These are phyloP conservation scores for Pichia thaimueangensis DNA, from an alignment of 805 yeast species.

Conservation along the genomic window DNA sequence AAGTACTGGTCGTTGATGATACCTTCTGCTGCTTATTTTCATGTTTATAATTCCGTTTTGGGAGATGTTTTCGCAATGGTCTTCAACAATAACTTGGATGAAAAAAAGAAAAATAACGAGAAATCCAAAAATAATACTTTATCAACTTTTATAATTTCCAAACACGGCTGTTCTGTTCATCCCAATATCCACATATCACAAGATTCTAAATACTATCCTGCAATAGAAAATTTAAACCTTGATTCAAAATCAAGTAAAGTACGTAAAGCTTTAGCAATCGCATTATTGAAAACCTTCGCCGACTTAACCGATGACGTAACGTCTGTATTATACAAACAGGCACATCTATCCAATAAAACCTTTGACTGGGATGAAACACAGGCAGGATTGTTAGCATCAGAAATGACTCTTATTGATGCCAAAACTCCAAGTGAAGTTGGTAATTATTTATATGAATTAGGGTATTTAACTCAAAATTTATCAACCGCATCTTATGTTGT, in stretches of 20 bases:
- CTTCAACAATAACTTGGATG: conserved; percentile 39
- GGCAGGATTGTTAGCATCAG: conserved; percentile 75
- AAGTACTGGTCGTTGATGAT: conserved; percentile 38
- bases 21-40: conserved; percentile 45
- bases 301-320: conserved; percentile 35
- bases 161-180: conserved; percentile 60
- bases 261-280: conserved; percentile 69
- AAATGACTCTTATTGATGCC: conserved; percentile 49
- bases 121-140: conserved; percentile 22
- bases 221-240: conserved; percentile 59
- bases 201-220: conserved; percentile 69
- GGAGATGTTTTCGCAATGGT: conserved; percentile 46
- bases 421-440: conserved; percentile 56
- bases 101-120: too few species aligned
- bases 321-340: conserved; percentile 14
- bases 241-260: conserved; percentile 49
- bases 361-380: conserved; percentile 70
- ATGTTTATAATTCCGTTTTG: conserved; percentile 42
- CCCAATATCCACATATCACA: conserved; percentile 50
- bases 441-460: conserved; percentile 48
- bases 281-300: conserved; percentile 62
- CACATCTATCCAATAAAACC: conserved; percentile 16
- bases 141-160: conserved; percentile 51
- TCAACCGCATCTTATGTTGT: conserved; percentile 46
- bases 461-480: conserved; percentile 34